Base-by-base conservation (phyloP, 305 asterid species). In the Euphrasia arctica region DNA sequence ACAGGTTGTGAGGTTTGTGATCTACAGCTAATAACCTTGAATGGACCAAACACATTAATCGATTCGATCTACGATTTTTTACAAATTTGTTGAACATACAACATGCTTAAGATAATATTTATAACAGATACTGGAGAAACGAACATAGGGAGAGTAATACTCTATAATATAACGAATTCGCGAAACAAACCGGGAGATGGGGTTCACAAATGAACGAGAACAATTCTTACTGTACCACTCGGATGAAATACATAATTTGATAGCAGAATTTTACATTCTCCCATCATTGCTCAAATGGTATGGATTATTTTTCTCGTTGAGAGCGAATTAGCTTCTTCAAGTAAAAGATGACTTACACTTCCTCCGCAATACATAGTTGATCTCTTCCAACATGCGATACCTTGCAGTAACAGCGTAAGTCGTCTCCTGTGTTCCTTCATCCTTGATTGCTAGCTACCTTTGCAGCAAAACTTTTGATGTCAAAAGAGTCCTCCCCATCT, bases 401-500 rank as follows among this genome's bases (percentile, higher is more conserved):
- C 54, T 61, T 45, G 15, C 31, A 25, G 54, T 5, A 54, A 9
- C 11, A 51, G 55, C 42, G 12, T 6, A 12, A 60, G 31, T 39
- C 31, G 2, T 25, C 47, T 49, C n/a, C 0, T 11, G 32, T 14
- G 58, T 51, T 29, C 60, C 22, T 56, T 14, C 55, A 64, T 80
- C 78, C 74, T 56, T 67, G 50, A 57, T 74, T 74, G 69, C 75
- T 68, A 13, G 67, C 58, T 62, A 70, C 70, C 72, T 76, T 73
- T 61, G 54, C 64, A 27, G 73, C 58, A 67, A 86, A 89, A 59
- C 88, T 79, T 65, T 75, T 74, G 66, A 89, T 79, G 78, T 91
- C 87, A 74, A 89, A 86, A 55, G 74, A 67, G 32, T 78, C 90
- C 0, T 59, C 51, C 63, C 85, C 91, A 22, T 79, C 81, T 81